Evolutionary conservation across 2,329 filamentous ascomycete genomes (phyloP).

Genomic region (Zymoseptoria crescenta): DNA sequence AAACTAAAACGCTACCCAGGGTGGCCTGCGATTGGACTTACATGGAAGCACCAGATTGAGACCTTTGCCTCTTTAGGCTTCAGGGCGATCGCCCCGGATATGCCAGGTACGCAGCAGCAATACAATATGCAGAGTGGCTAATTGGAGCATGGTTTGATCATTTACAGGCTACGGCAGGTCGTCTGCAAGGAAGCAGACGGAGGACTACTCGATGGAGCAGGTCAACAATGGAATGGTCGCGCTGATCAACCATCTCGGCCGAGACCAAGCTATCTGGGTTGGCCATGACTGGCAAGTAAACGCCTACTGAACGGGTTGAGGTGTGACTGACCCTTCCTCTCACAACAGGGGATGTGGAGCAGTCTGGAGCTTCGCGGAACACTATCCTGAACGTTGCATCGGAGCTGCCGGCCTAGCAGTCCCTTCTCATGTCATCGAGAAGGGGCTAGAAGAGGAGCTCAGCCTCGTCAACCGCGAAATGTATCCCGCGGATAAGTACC

Average conservation of each 20-base stretch:
- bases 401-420: slow-evolving; percentile 29
- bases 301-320: neutral
- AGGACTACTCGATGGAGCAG: slow-evolving; percentile 28
- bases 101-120: slow-evolving; percentile 18
- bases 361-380: slow-evolving; percentile 20
- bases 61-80: slow-evolving; percentile 25
- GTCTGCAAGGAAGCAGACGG: slow-evolving; percentile 21
- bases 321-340: slow-evolving; percentile 19
- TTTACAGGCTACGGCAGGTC: slow-evolving; percentile 29
- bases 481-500: slow-evolving; percentile 39
- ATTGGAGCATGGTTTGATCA: neutral
- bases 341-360: slow-evolving; percentile 37
- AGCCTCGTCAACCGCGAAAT: slow-evolving; percentile 36
- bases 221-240: slow-evolving; percentile 28
- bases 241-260: slow-evolving; percentile 33
- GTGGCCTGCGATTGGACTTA: slow-evolving; percentile 32
- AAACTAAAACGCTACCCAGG: slow-evolving; percentile 3
- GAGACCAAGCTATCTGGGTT: slow-evolving; percentile 41
- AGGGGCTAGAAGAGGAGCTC: slow-evolving; percentile 33
- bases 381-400: slow-evolving; percentile 28
- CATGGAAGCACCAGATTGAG: slow-evolving; percentile 31
- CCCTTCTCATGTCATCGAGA: slow-evolving; percentile 37
- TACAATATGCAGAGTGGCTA: neutral
- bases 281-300: slow-evolving; percentile 10
- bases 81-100: slow-evolving; percentile 26